These are phyloP conservation scores for Globisporangium yorkense DNA, from an alignment of 352 stramenopile genomes.

Conservation along the genomic window DNA sequence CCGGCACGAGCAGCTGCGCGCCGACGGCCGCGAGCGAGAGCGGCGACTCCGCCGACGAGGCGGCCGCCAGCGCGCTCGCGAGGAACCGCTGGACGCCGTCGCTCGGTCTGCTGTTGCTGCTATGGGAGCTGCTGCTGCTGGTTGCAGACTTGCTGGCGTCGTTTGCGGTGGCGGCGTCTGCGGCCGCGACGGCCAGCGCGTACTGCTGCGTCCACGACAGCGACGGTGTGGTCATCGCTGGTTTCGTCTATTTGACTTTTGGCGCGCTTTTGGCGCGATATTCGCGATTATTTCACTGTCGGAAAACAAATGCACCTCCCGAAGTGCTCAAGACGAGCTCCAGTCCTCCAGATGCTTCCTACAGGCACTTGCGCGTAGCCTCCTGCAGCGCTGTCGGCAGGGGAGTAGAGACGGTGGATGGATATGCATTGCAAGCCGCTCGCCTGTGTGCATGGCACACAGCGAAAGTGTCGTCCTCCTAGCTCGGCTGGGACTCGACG, in stretches of 20 bases:
- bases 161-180: neutral
- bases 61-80: conserved; percentile 3
- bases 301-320: too few relatives aligned
- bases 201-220: conserved; percentile 12
- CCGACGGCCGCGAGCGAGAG: conserved; percentile 15
- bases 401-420: too few relatives aligned
- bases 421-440: too few relatives aligned
- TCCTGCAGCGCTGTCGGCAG: too few relatives aligned
- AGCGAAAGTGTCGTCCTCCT: too few relatives aligned
- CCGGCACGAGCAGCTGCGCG: conserved; percentile 15
- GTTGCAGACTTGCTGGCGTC: neutral
- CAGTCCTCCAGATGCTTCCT: too few relatives aligned
- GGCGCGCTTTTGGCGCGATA: neutral
- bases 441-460: too few relatives aligned
- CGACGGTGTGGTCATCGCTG: neutral
- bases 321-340: too few relatives aligned
- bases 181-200: conserved; percentile 1
- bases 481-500: conserved; percentile 14
- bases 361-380: too few relatives aligned
- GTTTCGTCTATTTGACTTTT: neutral
- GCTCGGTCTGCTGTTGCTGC: neutral
- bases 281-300: neutral
- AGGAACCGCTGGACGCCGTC: conserved; percentile 7
- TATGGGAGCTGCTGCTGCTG: neutral
- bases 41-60: neutral